These are phyloP conservation scores for Apostasia shenzhenica DNA, from an alignment of 106 monocot genomes.

Conservation along the genomic window DNA sequence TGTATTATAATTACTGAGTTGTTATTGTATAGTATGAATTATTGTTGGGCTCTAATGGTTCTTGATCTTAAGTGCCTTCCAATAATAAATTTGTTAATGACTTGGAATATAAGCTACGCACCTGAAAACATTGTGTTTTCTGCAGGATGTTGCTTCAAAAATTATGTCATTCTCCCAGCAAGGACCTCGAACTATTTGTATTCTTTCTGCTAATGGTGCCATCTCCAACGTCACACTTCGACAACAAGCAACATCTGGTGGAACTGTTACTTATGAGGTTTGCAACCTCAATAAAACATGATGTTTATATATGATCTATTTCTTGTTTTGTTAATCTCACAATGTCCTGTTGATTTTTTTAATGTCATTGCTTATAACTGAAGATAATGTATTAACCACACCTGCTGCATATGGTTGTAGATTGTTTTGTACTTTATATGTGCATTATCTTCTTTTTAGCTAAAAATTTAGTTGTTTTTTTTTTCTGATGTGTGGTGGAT, in stretches of 20 bases:
- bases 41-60: not conserved
- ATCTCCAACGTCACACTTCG: conserved; percentile 50
- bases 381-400: no score
- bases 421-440: no score
- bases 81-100: not conserved
- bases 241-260: conserved; percentile 55
- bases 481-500: no score
- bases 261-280: conserved; percentile 50
- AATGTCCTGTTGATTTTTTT: no score
- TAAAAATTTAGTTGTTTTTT: no score
- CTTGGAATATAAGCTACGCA: not conserved
- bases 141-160: conserved; percentile 54
- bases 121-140: not conserved
- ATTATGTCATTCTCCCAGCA: conserved; percentile 57
- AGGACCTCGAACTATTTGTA: conserved; percentile 44
- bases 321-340: no score
- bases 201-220: conserved; percentile 55
- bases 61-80: not conserved
- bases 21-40: not conserved
- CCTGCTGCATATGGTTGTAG: no score
- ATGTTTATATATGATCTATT: no score
- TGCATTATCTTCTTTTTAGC: no score
- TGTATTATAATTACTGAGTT: not conserved
- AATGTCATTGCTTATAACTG: no score
- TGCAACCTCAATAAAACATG: no score